Base-by-base conservation (phyloP, 352 stramenopile species). In the Elongisporangium undulatum region DNA sequence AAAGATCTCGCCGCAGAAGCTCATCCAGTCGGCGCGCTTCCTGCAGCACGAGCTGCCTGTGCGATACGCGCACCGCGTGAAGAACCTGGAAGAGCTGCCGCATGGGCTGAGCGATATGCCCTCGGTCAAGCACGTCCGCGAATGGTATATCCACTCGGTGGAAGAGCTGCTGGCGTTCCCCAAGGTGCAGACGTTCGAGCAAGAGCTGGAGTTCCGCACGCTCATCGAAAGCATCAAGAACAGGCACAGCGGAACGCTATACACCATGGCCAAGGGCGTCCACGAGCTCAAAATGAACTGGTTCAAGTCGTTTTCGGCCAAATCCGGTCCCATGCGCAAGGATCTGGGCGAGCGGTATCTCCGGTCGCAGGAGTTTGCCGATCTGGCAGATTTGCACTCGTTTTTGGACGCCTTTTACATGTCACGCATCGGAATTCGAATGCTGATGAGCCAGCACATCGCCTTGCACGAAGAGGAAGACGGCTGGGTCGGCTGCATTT, bases 341-440 rank as follows among this genome's bases (percentile, higher is more conserved):
- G 79, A 89, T 56, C 58, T 91, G 6, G 79, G 81, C 4, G 72
- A 90, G 54, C 67, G 82, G 16, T 93, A 91, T 68, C 58, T 93
- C 22, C 62, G 76, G 57, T 93, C 84, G 22, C 75, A 91, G 50
- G 82, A 92, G 63, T 93, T 96, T 58, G 82, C 87, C 3, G 87
- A 99, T 49, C 82, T 99, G 63, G 84, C 90, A 41, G 89, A 98
- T 62, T 90, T 99, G 51, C 97, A 99, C 64, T 92, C 92, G 19
- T 99, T 99, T 72, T 76, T 99, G 58, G 98, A 99, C 75, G 84
- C 92, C 12, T 99, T 99, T 73, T 99, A 99, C 74, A 98, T 99
- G 79, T 98, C 88, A 20, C 83, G 98, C 34, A 99, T 99, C 64
- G 98, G 97, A 49, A 99, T 99, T 66, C 96, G 98, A 6, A 99